A percentile compares a stretch with the other conserved stretches of the same genome.
These are phyloP conservation scores for Hirschfeldia incana DNA, from an alignment of 345 rosid species.

Conservation along the genomic window DNA sequence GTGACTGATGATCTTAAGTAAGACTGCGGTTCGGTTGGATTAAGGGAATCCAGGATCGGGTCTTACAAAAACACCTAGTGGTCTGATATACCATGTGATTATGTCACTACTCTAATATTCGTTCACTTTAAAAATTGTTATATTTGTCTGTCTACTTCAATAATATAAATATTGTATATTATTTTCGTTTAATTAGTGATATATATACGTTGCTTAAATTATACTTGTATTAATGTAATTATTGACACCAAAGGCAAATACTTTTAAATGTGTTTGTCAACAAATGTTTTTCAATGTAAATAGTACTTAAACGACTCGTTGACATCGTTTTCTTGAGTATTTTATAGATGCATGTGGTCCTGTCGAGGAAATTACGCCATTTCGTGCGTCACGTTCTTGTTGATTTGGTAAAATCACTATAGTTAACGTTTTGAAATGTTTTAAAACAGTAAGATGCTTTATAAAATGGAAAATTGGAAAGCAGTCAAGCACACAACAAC, in stretches of 20 bases:
- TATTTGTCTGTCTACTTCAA: not conserved
- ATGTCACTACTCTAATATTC: conserved; percentile 12
- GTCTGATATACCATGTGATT: conserved; percentile 21
- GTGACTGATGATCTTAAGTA: too few relatives aligned
- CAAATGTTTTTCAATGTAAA: not conserved
- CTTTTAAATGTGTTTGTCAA: too few relatives aligned
- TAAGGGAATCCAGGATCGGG: too few relatives aligned
- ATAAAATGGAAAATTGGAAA: conserved; percentile 3
- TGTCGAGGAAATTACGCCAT: conserved; percentile 24
- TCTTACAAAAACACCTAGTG: not conserved
- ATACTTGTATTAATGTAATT: conserved; percentile 8
- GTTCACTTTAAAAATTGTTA: not conserved
- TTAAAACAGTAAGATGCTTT: not conserved
- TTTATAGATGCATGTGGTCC: conserved; percentile 18
- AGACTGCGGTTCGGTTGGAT: too few relatives aligned
- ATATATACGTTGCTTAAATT: not conserved
- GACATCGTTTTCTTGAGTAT: conserved; percentile 32
- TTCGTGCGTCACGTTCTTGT: conserved; percentile 20
- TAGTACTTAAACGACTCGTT: conserved; percentile 25
- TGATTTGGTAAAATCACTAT: not conserved
- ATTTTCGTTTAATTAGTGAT: too few relatives aligned
- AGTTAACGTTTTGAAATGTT: not conserved
- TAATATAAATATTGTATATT: not conserved
- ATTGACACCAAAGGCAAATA: not conserved
- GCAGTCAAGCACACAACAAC: conserved; percentile 7